Percentiles rank a stretch among this genome's conserved stretches.
phyloP scores from a whole-genome alignment of 257 asterid genomes.

The Thymus mandschuricus region DNA sequence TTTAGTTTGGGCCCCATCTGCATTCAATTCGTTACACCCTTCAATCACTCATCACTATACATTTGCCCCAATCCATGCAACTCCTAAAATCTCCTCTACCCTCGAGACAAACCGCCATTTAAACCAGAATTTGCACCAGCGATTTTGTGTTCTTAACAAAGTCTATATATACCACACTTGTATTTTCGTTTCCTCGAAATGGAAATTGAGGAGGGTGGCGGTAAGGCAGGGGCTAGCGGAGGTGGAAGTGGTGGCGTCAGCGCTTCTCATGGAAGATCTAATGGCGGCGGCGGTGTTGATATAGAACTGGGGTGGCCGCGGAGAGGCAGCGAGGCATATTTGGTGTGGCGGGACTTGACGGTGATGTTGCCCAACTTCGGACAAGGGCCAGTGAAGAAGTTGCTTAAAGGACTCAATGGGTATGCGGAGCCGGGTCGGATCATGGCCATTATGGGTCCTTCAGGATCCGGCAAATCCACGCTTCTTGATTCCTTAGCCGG shows the following conservation, averaged over 20 bases:
- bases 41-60: too few relatives aligned
- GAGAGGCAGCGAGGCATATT: slow-evolving; percentile 57
- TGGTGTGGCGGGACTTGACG: slow-evolving; percentile 83
- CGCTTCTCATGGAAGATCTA: not conserved
- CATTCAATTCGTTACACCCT: slow-evolving; percentile 37
- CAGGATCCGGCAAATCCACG: slow-evolving; percentile 96
- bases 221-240: slow-evolving; percentile 21
- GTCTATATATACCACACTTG: too few relatives aligned
- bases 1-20: slow-evolving; percentile 45
- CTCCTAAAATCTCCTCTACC: not conserved
- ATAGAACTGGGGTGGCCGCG: slow-evolving; percentile 42
- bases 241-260: slow-evolving; percentile 5
- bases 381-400: slow-evolving; percentile 66
- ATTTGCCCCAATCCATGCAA: not conserved
- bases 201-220: slow-evolving; percentile 54
- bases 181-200: not conserved
- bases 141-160: too few relatives aligned
- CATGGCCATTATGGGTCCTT: slow-evolving; percentile 99
- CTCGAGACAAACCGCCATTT: not conserved
- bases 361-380: slow-evolving; percentile 85
- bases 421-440: slow-evolving; percentile 89
- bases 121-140: too few relatives aligned
- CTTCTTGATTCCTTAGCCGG: slow-evolving; percentile 98
- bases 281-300: slow-evolving; percentile 24
- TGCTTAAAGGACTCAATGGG: slow-evolving; percentile 78